phyloP scores from a whole-genome alignment of 2,329 filamentous ascomycete genomes.

The Akanthomyces dipterigenus region DNA sequence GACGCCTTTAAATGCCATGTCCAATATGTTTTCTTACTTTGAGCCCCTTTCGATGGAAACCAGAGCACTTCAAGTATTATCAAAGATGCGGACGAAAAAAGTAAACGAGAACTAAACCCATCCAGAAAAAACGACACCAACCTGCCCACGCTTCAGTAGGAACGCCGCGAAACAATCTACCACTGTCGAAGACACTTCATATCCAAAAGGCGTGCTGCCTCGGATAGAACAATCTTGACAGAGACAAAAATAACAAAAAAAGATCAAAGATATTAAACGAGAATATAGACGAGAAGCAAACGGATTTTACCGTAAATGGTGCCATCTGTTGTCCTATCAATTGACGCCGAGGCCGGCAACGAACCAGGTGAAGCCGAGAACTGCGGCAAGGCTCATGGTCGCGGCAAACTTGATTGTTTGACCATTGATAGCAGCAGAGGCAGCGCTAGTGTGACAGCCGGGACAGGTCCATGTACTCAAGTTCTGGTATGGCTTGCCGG shows the following conservation, averaged over 20 bases:
- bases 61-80: neutral
- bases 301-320: neutral
- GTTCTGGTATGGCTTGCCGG: constrained; percentile 42
- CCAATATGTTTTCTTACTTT: neutral
- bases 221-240: neutral
- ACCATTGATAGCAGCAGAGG: constrained; percentile 38
- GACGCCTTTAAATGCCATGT: neutral
- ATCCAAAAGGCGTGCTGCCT: neutral
- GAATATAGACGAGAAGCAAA: neutral
- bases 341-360: constrained; percentile 43
- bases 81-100: neutral
- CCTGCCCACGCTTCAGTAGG: neutral
- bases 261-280: neutral
- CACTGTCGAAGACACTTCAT: neutral
- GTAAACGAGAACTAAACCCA: neutral
- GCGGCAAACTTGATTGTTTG: constrained; percentile 44
- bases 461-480: constrained; percentile 48
- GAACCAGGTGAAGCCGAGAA: constrained; percentile 59
- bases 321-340: constrained; percentile 12
- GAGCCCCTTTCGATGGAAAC: neutral
- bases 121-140: neutral
- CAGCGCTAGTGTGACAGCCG: constrained; percentile 45
- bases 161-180: neutral
- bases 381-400: constrained; percentile 48
- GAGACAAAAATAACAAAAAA: neutral